A percentile compares a stretch with the other conserved stretches of the same genome.
phyloP scores from a whole-genome alignment of 2,329 filamentous ascomycete genomes.

The Plectosphaerella plurivora region DNA sequence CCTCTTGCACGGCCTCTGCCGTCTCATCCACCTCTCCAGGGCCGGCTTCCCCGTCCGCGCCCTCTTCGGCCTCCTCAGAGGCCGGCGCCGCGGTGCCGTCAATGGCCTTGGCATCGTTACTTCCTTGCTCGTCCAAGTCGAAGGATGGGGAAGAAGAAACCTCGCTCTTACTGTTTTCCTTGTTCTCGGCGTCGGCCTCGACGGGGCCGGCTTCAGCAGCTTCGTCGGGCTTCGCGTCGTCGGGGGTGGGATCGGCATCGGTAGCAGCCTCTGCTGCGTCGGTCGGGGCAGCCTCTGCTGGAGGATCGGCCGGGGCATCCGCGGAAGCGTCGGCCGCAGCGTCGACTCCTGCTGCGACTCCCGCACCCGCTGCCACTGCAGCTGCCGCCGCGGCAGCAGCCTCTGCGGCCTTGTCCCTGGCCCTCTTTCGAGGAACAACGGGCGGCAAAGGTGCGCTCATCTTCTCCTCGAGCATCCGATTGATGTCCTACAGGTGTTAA shows the following conservation, averaged over 20 bases:
- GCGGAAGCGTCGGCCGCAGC: not conserved
- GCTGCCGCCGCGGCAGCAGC: not conserved
- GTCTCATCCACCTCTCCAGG: not conserved
- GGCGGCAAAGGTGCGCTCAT: constrained; percentile 26
- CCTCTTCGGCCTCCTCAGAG: constrained; percentile 5
- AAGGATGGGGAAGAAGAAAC: not conserved
- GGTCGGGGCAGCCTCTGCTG: not conserved
- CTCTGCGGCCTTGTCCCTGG: not conserved
- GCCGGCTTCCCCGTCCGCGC: not conserved
- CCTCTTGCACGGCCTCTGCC: not conserved
- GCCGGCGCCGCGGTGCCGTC: not conserved
- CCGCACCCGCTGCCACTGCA: not conserved
- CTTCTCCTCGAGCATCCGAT: constrained; percentile 36
- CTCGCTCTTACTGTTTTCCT: constrained; percentile 1
- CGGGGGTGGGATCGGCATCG: not conserved
- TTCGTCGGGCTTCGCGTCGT: not conserved
- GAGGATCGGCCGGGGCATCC: not conserved
- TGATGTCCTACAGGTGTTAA: constrained; percentile 29
- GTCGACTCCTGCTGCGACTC: not conserved
- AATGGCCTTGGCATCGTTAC: constrained; percentile 4
- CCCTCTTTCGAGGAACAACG: constrained; percentile 14
- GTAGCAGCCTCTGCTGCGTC: not conserved
- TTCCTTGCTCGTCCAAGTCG: not conserved
- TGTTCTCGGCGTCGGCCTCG: not conserved
- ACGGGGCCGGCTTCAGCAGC: not conserved